These are phyloP conservation scores for Mycena rosella DNA, from an alignment of 768 basidiomycete species.

Conservation along the genomic window DNA sequence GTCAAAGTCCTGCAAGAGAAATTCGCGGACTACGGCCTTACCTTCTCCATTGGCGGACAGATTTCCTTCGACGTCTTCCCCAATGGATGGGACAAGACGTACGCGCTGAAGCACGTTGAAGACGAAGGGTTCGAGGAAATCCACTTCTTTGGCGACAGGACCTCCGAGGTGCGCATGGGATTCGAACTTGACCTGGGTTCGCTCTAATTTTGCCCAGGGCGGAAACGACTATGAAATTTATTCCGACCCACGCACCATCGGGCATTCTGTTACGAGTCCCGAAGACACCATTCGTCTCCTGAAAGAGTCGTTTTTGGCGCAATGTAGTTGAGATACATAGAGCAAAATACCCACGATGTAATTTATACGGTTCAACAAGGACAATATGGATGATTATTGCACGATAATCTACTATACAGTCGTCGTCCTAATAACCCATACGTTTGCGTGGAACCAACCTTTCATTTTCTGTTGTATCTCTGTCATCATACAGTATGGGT, in stretches of 20 bases:
- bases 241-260: conserved; percentile 83
- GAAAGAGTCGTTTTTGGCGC: conserved; percentile 73
- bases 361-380: too few relatives aligned
- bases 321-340: too few relatives aligned
- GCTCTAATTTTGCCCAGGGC: conserved; percentile 64
- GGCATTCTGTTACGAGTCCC: conserved; percentile 84
- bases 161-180: conserved; percentile 64
- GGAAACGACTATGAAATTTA: conserved; percentile 97
- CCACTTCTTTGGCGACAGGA: conserved; percentile 99
- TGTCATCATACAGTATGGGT: too few relatives aligned
- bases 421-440: too few relatives aligned
- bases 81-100: conserved; percentile 97
- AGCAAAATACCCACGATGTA: too few relatives aligned
- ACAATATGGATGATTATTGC: too few relatives aligned
- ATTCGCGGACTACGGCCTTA: conserved; percentile 88
- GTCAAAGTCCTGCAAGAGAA: conserved; percentile 83
- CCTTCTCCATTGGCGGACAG: conserved; percentile 94
- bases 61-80: conserved; percentile 97
- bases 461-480: too few relatives aligned
- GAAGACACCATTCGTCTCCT: conserved; percentile 79
- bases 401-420: too few relatives aligned
- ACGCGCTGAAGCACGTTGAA: conserved; percentile 84
- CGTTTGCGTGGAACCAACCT: too few relatives aligned
- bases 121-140: conserved; percentile 93
- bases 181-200: neutral